Percentiles rank a stretch among this genome's conserved stretches.
Conservation (phyloP, 2,329 filamentous ascomycete genomes). For the Trichoderma hamatum region DNA sequence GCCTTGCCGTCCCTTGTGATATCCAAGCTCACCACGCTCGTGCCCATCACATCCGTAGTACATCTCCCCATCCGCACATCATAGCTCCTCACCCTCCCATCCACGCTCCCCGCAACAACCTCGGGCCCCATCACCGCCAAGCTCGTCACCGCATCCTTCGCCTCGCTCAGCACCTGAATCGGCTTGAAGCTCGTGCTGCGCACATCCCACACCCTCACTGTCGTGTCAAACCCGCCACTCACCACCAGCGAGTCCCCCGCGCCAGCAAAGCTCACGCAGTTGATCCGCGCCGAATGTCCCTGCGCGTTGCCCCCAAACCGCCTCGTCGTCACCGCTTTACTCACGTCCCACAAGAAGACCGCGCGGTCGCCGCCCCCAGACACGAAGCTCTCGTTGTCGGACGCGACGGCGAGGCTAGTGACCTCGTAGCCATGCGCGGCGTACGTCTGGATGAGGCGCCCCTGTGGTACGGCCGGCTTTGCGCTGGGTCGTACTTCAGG, state of each 20-base stretch:
- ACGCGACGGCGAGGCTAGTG: slow-evolving; percentile 73
- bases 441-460: slow-evolving; percentile 82
- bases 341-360: slow-evolving; percentile 94
- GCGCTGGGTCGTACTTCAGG: slow-evolving; percentile 33
- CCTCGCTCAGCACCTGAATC: slow-evolving; percentile 73
- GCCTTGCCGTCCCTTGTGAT: slow-evolving; percentile 74
- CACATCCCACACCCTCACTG: slow-evolving; percentile 75
- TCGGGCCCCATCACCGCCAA: slow-evolving; percentile 54
- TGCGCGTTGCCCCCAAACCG: slow-evolving; percentile 66
- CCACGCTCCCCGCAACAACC: slow-evolving; percentile 78
- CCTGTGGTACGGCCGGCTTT: slow-evolving; percentile 45
- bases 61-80: slow-evolving; percentile 77
- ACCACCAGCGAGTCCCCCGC: slow-evolving; percentile 73
- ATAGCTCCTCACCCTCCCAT: slow-evolving; percentile 80
- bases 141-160: slow-evolving; percentile 67
- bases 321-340: slow-evolving; percentile 73
- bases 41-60: slow-evolving; percentile 70
- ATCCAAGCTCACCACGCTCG: slow-evolving; percentile 73
- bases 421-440: slow-evolving; percentile 90
- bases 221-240: slow-evolving; percentile 74
- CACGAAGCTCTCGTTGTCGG: slow-evolving; percentile 81
- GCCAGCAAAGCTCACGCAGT: slow-evolving; percentile 78
- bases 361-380: slow-evolving; percentile 87
- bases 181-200: slow-evolving; percentile 60
- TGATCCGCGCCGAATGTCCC: slow-evolving; percentile 74